These are phyloP conservation scores for Salinomyces thailandicus DNA, from an alignment of 2,329 filamentous ascomycete genomes.

Conservation along the genomic window DNA sequence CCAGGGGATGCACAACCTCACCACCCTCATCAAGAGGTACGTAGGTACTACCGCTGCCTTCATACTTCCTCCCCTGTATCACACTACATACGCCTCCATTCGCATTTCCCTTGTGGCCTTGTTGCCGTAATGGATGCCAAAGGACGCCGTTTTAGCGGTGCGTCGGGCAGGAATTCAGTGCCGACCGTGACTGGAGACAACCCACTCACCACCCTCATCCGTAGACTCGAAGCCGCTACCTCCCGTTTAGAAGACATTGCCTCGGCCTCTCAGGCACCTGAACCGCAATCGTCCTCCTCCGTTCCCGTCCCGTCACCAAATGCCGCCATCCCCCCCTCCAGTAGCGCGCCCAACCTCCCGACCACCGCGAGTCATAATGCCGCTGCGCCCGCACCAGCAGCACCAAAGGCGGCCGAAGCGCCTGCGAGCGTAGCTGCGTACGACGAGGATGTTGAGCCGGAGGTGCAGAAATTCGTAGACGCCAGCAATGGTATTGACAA, in stretches of 20 bases:
- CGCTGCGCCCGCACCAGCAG: slow-evolving; percentile 18
- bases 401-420: slow-evolving; percentile 39
- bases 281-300: slow-evolving; percentile 26
- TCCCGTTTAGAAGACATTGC: slow-evolving; percentile 95
- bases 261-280: slow-evolving; percentile 52
- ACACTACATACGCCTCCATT: slow-evolving; percentile 1
- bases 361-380: slow-evolving; percentile 12
- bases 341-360: slow-evolving; percentile 23
- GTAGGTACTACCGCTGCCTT: background rate
- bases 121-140: slow-evolving; percentile 5
- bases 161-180: slow-evolving; percentile 1
- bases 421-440: slow-evolving; percentile 80
- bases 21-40: slow-evolving; percentile 94
- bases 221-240: slow-evolving; percentile 91
- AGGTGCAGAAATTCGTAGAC: slow-evolving; percentile 68
- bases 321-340: slow-evolving; percentile 17
- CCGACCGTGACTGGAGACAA: slow-evolving; percentile 18
- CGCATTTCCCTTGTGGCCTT: background rate
- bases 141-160: background rate
- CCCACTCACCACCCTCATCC: slow-evolving; percentile 39
- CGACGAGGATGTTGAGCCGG: slow-evolving; percentile 62
- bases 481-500: slow-evolving; percentile 69
- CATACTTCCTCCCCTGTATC: slow-evolving; percentile 2
- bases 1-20: slow-evolving; percentile 83
- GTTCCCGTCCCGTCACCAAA: slow-evolving; percentile 5